These are phyloP conservation scores for Adansonia rubrostipa DNA, from an alignment of 441 rosid species.

Conservation along the genomic window DNA sequence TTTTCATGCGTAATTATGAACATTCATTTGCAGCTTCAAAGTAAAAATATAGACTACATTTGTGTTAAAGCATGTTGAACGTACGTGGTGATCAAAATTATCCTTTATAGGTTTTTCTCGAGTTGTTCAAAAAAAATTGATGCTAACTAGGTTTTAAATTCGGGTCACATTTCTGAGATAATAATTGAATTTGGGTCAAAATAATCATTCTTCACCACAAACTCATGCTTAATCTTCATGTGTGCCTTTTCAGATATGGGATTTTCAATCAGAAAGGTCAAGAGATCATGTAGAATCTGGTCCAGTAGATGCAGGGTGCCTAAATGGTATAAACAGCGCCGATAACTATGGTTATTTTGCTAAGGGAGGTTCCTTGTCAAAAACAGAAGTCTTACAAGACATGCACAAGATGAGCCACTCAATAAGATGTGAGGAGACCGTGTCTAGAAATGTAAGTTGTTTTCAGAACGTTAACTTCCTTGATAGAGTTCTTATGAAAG, in stretches of 20 bases:
- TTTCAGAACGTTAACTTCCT: neutral
- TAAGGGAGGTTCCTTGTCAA: slow-evolving; percentile 25
- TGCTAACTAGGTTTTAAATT: neutral
- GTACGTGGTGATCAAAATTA: neutral
- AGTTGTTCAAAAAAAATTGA: neutral
- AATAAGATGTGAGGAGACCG: slow-evolving; percentile 24
- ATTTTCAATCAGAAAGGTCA: slow-evolving; percentile 38
- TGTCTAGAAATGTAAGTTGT: slow-evolving; percentile 28
- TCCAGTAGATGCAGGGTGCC: slow-evolving; percentile 25
- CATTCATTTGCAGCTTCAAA: slow-evolving; percentile 13
- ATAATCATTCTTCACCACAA: neutral
- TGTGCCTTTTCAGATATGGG: slow-evolving; percentile 41
- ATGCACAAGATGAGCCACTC: slow-evolving; percentile 22
- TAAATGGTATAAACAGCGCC: slow-evolving; percentile 11
- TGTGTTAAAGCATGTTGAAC: neutral
- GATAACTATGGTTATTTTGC: slow-evolving; percentile 19
- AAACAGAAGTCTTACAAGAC: slow-evolving; percentile 24
- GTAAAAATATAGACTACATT: neutral
- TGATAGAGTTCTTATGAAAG: neutral
- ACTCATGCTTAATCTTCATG: neutral
- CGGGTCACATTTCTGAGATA: neutral
- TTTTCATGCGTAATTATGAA: neutral
- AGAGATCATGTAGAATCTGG: slow-evolving; percentile 32
- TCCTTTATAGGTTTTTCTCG: neutral
- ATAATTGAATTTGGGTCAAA: neutral